Conservation (phyloP, 805 yeast species). For the Metschnikowia drakensbergensis region DNA sequence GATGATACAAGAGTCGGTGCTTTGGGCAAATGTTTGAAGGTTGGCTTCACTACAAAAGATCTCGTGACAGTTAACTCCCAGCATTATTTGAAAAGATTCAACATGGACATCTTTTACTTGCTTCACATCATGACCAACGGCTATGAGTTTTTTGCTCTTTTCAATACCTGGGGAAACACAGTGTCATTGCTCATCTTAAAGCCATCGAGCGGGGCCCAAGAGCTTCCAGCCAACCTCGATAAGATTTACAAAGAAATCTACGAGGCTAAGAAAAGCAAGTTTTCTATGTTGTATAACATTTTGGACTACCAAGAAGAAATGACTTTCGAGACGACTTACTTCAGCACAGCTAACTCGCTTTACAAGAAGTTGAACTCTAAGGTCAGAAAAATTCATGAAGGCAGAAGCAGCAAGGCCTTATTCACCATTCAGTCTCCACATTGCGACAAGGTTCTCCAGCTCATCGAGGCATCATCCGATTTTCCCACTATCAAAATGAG, state of each 20-base stretch:
- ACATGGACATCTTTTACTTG: slow-evolving; percentile 58
- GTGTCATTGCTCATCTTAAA: slow-evolving; percentile 58
- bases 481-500: slow-evolving; percentile 64
- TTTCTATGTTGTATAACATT: slow-evolving; percentile 40
- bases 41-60: slow-evolving; percentile 72
- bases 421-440: slow-evolving; percentile 74
- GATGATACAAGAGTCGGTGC: slow-evolving; percentile 74
- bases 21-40: slow-evolving; percentile 77
- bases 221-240: slow-evolving; percentile 51
- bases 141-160: slow-evolving; percentile 68
- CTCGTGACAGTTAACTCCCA: slow-evolving; percentile 45
- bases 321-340: slow-evolving; percentile 53
- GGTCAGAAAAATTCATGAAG: slow-evolving; percentile 54
- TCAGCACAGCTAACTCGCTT: slow-evolving; percentile 51
- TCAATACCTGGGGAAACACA: slow-evolving; percentile 56
- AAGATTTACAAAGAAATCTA: slow-evolving; percentile 54
- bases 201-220: slow-evolving; percentile 66
- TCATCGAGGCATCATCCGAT: slow-evolving; percentile 46
- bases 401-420: slow-evolving; percentile 58
- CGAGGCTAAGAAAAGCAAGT: slow-evolving; percentile 42
- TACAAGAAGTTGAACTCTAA: slow-evolving; percentile 54
- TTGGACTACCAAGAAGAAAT: slow-evolving; percentile 52
- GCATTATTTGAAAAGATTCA: slow-evolving; percentile 51
- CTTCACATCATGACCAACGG: slow-evolving; percentile 69
- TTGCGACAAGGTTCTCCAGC: slow-evolving; percentile 42